Conservation (phyloP, 75 land plant species). For the Cupressus sempervirens region DNA sequence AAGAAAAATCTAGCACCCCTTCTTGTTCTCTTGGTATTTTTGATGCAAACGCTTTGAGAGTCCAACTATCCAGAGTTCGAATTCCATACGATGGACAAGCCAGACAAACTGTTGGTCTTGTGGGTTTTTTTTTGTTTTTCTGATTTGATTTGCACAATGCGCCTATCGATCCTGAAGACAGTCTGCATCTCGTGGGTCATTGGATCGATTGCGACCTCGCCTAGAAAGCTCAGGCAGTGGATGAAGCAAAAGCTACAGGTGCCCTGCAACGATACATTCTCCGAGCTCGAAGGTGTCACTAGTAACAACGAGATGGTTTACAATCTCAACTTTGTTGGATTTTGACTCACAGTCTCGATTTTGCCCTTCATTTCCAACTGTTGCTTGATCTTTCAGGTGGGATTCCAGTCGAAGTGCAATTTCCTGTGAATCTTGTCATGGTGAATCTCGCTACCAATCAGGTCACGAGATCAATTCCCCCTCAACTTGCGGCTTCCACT, state of each 20-base stretch:
- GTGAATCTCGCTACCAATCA: constrained; percentile 62
- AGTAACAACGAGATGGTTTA: constrained; percentile 71
- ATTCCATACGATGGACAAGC: not conserved
- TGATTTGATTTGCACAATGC: not conserved
- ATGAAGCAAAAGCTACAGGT: constrained; percentile 26
- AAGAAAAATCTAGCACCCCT: not conserved
- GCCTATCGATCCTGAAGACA: constrained; percentile 43
- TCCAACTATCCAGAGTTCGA: not conserved
- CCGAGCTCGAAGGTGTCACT: constrained; percentile 51
- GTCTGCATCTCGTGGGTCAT: constrained; percentile 34
- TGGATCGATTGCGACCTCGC: constrained; percentile 36
- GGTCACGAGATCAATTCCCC: constrained; percentile 58
- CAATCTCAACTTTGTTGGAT: constrained; percentile 47
- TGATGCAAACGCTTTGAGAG: not conserved
- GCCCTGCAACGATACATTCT: constrained; percentile 52
- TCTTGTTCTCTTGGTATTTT: not conserved
- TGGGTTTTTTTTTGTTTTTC: not conserved
- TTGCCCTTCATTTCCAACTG: constrained; percentile 62
- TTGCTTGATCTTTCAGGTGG: constrained; percentile 73
- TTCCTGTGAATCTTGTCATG: constrained; percentile 53
- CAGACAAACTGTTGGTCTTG: not conserved
- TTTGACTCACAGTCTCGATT: constrained; percentile 54
- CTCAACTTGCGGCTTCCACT: constrained; percentile 45
- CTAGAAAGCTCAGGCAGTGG: constrained; percentile 40
- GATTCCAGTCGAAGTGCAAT: constrained; percentile 51